Evolutionary conservation across 257 asterid genomes (phyloP), one percentile per base, ranked within the genome.

Genomic region (Linaria vulgaris): DNA sequence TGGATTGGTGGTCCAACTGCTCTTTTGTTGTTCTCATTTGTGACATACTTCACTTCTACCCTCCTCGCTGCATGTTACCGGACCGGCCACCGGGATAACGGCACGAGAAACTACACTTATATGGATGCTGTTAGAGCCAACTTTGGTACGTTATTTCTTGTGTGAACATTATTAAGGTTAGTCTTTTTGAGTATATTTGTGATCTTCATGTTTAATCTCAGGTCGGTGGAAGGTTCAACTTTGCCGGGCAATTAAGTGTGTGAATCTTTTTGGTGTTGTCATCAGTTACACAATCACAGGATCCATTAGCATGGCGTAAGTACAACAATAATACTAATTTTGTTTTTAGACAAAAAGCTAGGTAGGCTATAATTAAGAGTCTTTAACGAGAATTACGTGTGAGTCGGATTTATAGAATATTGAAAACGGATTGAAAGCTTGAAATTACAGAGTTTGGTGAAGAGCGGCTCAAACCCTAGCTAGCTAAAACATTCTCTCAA

Each of bases 1-100:
- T 90, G 97, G 97, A 81, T 90, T 59, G 92, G 74, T 0, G 97
- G 97, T 6, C 92, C 96, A 3, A 79, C 83, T 5, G 85, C 79
- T 37, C 86, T 90, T 12, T 15, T 71, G 17, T 77, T 75, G 1
- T 90, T 90, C 31, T 82, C 96, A 6, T 52, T 79, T 72, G 82
- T 85, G 38, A 90, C 97, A 0, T 83, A 63, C 70, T 85, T 76
- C 74, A 87, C 95, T 44, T 90, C 96, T 43, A 81, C 86, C 8
- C 68, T 90, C 3, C 88, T 90, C n/a, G 96, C 83, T 31, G 96
- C 87, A 68, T 62, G 69, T 6, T 90, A 90, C 59, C 82, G 97
- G 43, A 74, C 85, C 38, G 91, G 92, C 3, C 91, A 84, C 25
- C 95, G 89, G 0, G 66, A 68, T 63, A 52, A 72, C 27, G 97